Evolutionary conservation across 768 basidiomycete genomes (phyloP).

Genomic region (Phaeotremella skinneri): DNA sequence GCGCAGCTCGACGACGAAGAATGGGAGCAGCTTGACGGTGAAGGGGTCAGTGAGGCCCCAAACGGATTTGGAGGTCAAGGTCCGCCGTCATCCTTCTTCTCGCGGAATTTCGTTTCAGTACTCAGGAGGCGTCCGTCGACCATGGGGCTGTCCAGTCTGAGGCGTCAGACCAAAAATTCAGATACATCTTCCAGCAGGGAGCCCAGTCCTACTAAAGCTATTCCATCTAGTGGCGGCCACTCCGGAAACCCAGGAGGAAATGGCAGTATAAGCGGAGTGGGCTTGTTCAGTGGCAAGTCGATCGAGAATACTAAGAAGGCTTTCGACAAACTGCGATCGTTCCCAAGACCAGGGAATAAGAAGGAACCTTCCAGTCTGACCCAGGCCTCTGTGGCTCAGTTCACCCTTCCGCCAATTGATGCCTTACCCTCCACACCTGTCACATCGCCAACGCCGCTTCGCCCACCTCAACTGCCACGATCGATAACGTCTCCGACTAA

Average conservation of each 20-base stretch:
- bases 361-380: not conserved
- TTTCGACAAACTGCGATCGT: conserved; percentile 27
- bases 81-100: conserved; percentile 23
- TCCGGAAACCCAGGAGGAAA: not conserved
- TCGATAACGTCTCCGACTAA: not conserved
- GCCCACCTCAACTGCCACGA: no score
- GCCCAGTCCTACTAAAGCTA: conserved; percentile 18
- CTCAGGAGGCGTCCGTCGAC: conserved; percentile 22
- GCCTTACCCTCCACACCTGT: not conserved
- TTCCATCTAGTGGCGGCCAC: not conserved
- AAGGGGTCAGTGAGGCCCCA: conserved; percentile 14
- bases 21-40: conserved; percentile 36
- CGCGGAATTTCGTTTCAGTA: conserved; percentile 15
- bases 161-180: conserved; percentile 17
- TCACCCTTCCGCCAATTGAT: not conserved
- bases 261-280: not conserved
- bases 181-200: conserved; percentile 11
- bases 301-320: conserved; percentile 27
- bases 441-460: no score
- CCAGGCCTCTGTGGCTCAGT: not conserved
- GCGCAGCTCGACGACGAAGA: conserved; percentile 43
- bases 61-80: conserved; percentile 13
- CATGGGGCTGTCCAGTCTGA: conserved; percentile 13
- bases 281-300: conserved; percentile 9
- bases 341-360: conserved; percentile 20